phyloP scores from a whole-genome alignment of 805 yeast genomes.

The Yamadazyma endophytica region DNA sequence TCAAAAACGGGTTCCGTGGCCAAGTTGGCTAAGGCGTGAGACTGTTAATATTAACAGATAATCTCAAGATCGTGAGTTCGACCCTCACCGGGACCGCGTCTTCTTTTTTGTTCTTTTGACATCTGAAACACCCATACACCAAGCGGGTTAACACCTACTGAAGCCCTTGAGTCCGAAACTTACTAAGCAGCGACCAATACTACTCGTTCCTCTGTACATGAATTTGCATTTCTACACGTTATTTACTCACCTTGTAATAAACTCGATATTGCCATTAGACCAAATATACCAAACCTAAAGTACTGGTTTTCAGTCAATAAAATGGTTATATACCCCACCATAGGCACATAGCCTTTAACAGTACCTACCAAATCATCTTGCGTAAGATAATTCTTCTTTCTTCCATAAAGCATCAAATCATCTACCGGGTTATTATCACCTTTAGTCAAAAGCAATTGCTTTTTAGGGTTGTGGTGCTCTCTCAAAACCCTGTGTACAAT shows the following conservation, averaged over 20 bases:
- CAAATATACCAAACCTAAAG: constrained; percentile 75
- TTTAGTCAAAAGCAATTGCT: constrained; percentile 81
- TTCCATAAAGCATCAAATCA: constrained; percentile 81
- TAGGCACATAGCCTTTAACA: constrained; percentile 89
- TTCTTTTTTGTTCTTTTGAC: constrained; percentile 4
- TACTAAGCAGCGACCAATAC: no score
- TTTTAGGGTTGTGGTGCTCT: constrained; percentile 58
- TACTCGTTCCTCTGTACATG: background rate
- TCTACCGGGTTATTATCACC: constrained; percentile 95
- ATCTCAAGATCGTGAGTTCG: constrained; percentile 17
- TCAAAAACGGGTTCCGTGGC: constrained; percentile 14
- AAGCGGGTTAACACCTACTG: no score
- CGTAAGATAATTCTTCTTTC: constrained; percentile 70
- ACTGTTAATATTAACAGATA: no score
- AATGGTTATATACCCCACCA: constrained; percentile 86
- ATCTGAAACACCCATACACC: no score
- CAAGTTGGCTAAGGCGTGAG: constrained; percentile 18
- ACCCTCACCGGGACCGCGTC: constrained; percentile 15
- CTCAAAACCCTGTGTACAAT: constrained; percentile 93
- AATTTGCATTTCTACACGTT: background rate
- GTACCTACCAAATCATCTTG: constrained; percentile 84
- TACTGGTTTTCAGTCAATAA: constrained; percentile 84
- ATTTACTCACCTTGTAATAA: constrained; percentile 37
- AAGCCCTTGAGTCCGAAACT: no score
- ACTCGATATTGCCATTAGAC: constrained; percentile 66